A percentile compares a stretch with the other conserved stretches of the same genome.
Evolutionary conservation across 2,329 filamentous ascomycete genomes (phyloP).

Genomic region (Fusarium acutatum): DNA sequence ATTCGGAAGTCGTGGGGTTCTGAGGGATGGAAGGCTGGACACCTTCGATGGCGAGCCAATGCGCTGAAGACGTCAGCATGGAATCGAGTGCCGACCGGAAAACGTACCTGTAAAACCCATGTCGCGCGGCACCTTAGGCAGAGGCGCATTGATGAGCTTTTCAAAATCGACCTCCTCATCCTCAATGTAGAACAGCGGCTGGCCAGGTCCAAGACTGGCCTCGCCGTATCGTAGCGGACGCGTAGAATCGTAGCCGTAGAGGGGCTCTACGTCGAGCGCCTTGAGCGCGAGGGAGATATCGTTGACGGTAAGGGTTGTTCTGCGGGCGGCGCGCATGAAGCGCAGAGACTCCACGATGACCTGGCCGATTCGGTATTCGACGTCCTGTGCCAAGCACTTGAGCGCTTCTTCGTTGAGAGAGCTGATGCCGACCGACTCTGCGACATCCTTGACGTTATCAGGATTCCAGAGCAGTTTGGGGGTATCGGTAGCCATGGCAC

Average conservation of each 20-base stretch:
- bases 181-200: conserved; percentile 96
- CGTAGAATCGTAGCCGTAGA: conserved; percentile 96
- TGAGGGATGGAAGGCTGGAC: conserved; percentile 97
- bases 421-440: conserved; percentile 91
- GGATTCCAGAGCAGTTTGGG: conserved; percentile 86
- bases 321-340: conserved; percentile 91
- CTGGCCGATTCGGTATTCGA: conserved; percentile 93
- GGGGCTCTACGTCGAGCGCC: conserved; percentile 89
- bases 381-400: conserved; percentile 88
- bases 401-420: conserved; percentile 85
- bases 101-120: conserved; percentile 84
- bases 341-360: conserved; percentile 94
- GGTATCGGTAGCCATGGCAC: conserved; percentile 49
- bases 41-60: conserved; percentile 97
- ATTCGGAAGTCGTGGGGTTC: conserved; percentile 89
- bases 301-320: conserved; percentile 87
- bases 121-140: conserved; percentile 94
- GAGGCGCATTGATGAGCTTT: conserved; percentile 94
- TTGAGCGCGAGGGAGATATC: conserved; percentile 88
- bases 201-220: conserved; percentile 89
- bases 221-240: conserved; percentile 91
- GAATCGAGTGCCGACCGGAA: no score
- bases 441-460: conserved; percentile 94
- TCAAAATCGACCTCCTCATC: conserved; percentile 99
- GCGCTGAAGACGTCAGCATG: conserved; percentile 64